A percentile compares a stretch with the other conserved stretches of the same genome.
Evolutionary conservation across 2,329 filamentous ascomycete genomes (phyloP).

Genomic region (Colletotrichum orbiculare): DNA sequence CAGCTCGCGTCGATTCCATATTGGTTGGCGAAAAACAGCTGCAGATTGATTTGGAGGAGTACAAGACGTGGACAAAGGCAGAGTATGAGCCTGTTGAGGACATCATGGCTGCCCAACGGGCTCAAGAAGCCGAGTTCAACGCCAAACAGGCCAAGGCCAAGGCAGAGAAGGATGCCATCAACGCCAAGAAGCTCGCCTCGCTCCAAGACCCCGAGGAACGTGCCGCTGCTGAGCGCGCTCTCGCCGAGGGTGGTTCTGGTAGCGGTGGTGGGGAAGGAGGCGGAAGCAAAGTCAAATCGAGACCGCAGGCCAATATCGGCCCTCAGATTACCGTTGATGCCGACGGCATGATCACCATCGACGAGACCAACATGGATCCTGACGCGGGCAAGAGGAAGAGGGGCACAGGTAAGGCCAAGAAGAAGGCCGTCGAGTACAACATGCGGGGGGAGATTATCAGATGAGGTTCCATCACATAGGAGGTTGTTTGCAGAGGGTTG

Average conservation of each 20-base stretch:
- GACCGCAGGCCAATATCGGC: conserved; percentile 18
- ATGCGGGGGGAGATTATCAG: conserved; percentile 38
- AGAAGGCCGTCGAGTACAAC: conserved; percentile 46
- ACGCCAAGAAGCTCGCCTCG: conserved; percentile 59
- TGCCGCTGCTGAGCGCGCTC: conserved; percentile 45
- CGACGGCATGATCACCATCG: conserved; percentile 37
- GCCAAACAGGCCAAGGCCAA: conserved; percentile 54
- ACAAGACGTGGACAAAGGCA: conserved; percentile 60
- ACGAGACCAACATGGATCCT: conserved; percentile 36
- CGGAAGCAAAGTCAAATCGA: conserved; percentile 1
- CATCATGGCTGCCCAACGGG: conserved; percentile 66
- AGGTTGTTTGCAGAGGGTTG: not conserved
- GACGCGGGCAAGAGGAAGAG: conserved; percentile 44
- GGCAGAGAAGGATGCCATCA: conserved; percentile 60
- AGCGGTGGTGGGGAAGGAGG: conserved; percentile 17
- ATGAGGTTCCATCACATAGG: not conserved
- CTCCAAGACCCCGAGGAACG: conserved; percentile 50
- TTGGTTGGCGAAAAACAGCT: conserved; percentile 70
- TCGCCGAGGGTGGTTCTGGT: conserved; percentile 26
- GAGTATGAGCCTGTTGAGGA: conserved; percentile 66
- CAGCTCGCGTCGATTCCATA: conserved; percentile 70
- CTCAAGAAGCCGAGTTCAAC: conserved; percentile 57
- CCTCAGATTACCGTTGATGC: conserved; percentile 33
- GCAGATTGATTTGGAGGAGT: conserved; percentile 70
- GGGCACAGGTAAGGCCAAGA: conserved; percentile 45